Percentiles rank a stretch among this genome's conserved stretches.
phyloP scores from a whole-genome alignment of 345 rosid species.

The Hevea brasiliensis region DNA sequence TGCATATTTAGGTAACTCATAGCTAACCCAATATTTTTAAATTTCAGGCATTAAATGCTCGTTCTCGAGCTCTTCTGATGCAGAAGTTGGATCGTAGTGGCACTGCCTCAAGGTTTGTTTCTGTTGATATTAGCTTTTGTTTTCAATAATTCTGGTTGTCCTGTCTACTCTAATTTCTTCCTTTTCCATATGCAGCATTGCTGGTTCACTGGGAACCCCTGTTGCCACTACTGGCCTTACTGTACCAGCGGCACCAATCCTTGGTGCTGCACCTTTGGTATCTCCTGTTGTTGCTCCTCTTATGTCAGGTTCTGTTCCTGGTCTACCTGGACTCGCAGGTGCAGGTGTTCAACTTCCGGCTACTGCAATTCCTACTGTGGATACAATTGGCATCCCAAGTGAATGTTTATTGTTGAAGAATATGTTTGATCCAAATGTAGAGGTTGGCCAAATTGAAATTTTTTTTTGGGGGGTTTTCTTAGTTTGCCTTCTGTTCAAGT shows the following conservation, averaged over 20 bases:
- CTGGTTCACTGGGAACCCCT: slow-evolving; percentile 38
- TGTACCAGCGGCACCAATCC: slow-evolving; percentile 41
- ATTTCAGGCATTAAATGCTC: slow-evolving; percentile 84
- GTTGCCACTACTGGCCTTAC: slow-evolving; percentile 42
- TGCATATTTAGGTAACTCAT: neutral
- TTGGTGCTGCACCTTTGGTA: slow-evolving; percentile 42
- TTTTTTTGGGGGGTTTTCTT: neutral
- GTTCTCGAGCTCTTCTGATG: slow-evolving; percentile 87
- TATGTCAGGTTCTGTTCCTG: slow-evolving; percentile 40
- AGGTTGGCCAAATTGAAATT: slow-evolving; percentile 43
- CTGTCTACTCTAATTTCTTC: slow-evolving; percentile 6
- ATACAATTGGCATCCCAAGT: slow-evolving; percentile 71
- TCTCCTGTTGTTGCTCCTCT: slow-evolving; percentile 57
- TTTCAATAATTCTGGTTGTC: neutral
- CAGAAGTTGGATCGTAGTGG: slow-evolving; percentile 92
- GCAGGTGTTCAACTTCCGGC: slow-evolving; percentile 46
- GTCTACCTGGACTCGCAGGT: slow-evolving; percentile 53
- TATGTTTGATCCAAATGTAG: slow-evolving; percentile 84
- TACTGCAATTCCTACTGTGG: slow-evolving; percentile 41
- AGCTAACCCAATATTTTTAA: slow-evolving; percentile 11
- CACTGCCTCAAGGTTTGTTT: slow-evolving; percentile 64
- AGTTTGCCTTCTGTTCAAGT: neutral
- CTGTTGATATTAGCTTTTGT: neutral
- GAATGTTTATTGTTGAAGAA: slow-evolving; percentile 84
- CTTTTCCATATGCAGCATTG: slow-evolving; percentile 31